These are phyloP conservation scores for Artomyces pyxidatus DNA, from an alignment of 768 basidiomycete genomes.

Conservation along the genomic window DNA sequence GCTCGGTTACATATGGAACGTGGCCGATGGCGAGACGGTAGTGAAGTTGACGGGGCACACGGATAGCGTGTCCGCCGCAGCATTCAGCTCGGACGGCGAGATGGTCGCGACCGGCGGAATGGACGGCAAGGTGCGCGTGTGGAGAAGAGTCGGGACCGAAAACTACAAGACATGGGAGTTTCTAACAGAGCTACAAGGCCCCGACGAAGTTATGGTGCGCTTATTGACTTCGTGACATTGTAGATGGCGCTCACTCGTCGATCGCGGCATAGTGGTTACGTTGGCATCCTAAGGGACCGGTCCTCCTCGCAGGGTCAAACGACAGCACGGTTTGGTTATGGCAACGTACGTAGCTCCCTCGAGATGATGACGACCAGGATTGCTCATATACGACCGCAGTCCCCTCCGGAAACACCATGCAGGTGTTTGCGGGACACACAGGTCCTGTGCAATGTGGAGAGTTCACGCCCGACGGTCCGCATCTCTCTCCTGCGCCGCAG, in stretches of 20 bases:
- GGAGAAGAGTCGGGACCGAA: conserved; percentile 76
- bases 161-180: conserved; percentile 87
- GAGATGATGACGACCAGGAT: background rate
- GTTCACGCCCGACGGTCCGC: conserved; percentile 83
- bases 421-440: conserved; percentile 89
- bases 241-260: conserved; percentile 3
- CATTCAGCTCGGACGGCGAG: conserved; percentile 85
- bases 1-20: conserved; percentile 88
- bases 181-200: conserved; percentile 84
- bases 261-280: conserved; percentile 64
- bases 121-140: conserved; percentile 92
- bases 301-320: conserved; percentile 86
- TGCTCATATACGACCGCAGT: conserved; percentile 40
- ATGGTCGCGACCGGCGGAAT: conserved; percentile 94
- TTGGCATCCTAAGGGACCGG: conserved; percentile 93
- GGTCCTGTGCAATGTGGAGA: conserved; percentile 78
- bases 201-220: conserved; percentile 89
- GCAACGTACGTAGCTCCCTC: conserved; percentile 61
- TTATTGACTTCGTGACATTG: background rate
- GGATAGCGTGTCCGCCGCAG: conserved; percentile 77
- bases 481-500: background rate
- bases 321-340: conserved; percentile 95
- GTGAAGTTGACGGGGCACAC: conserved; percentile 87
- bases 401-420: conserved; percentile 91
- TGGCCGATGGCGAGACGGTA: conserved; percentile 70